phyloP scores from a whole-genome alignment of 2,329 filamentous ascomycete species.

The Emergomyces orientalis region DNA sequence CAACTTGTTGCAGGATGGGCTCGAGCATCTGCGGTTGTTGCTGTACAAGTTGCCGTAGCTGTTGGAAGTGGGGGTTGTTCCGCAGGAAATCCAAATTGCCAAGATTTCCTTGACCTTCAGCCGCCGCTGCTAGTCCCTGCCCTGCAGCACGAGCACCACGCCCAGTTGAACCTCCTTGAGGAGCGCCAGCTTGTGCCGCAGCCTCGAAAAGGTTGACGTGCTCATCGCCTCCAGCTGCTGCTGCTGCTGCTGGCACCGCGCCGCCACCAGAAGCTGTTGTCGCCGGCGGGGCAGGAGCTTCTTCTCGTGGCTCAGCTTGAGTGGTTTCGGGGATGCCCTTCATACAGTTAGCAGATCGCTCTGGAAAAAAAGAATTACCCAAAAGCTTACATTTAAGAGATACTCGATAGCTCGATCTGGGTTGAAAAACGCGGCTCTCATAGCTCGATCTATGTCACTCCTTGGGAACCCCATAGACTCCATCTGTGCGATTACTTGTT shows the following conservation, averaged over 20 bases:
- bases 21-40: constrained; percentile 98
- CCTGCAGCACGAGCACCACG: constrained; percentile 22
- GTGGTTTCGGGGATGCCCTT: constrained; percentile 86
- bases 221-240: constrained; percentile 42
- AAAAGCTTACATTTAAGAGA: constrained; percentile 66
- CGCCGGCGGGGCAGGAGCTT: constrained; percentile 16
- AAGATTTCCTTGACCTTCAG: constrained; percentile 29
- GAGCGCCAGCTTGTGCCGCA: constrained; percentile 62
- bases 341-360: neutral
- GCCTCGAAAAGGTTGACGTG: constrained; percentile 86
- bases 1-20: constrained; percentile 92
- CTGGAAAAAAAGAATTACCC: neutral
- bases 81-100: constrained; percentile 88
- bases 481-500: constrained; percentile 81
- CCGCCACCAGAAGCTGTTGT: constrained; percentile 36
- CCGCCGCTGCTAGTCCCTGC: constrained; percentile 15
- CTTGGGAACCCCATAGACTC: constrained; percentile 94
- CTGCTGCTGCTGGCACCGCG: constrained; percentile 30
- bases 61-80: constrained; percentile 95
- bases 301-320: constrained; percentile 57
- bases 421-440: constrained; percentile 95
- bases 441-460: constrained; percentile 79
- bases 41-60: constrained; percentile 92
- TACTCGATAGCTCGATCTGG: constrained; percentile 97
- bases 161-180: constrained; percentile 34